Percentiles rank a stretch among this genome's conserved stretches.
phyloP scores from a whole-genome alignment of 768 basidiomycete genomes.

The Trametes coccinea region DNA sequence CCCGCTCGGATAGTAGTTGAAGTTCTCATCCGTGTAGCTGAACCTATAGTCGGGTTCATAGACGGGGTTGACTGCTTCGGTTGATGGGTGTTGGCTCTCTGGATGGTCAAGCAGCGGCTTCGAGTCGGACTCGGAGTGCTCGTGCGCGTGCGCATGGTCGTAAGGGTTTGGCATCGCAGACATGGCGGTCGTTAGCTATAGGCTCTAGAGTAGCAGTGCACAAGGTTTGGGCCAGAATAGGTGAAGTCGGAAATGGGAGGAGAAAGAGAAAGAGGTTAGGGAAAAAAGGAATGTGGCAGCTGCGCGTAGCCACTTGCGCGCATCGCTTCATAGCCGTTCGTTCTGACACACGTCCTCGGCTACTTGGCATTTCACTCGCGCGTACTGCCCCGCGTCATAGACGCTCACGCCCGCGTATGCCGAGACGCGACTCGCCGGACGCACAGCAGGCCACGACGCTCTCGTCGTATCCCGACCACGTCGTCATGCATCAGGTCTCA shows the following conservation, averaged over 20 bases:
- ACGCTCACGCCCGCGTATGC: background rate
- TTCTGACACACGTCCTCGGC: conserved; percentile 11
- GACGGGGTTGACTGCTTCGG: conserved; percentile 1
- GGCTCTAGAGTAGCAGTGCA: background rate
- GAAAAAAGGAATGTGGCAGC: background rate
- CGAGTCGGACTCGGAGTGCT: conserved; percentile 14
- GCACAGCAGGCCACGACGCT: too few relatives aligned
- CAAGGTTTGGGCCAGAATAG: background rate
- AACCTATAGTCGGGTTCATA: conserved; percentile 19
- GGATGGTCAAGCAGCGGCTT: conserved; percentile 13
- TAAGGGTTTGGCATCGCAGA: conserved; percentile 15
- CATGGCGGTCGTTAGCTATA: conserved; percentile 12
- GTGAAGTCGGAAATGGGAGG: background rate
- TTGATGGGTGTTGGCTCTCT: background rate
- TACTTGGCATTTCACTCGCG: conserved; percentile 5
- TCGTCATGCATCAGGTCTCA: too few relatives aligned
- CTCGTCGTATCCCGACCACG: too few relatives aligned
- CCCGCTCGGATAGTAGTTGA: conserved; percentile 20
- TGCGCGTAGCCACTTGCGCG: conserved; percentile 3
- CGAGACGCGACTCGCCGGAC: too few relatives aligned
- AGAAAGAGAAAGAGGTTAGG: background rate
- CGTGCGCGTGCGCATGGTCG: conserved; percentile 12
- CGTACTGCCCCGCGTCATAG: conserved; percentile 7
- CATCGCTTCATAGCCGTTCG: conserved; percentile 11
- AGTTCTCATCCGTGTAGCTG: conserved; percentile 21